A percentile compares a stretch with the other conserved stretches of the same genome.
Conservation (phyloP, 192 early-diverging fungal species). For the Gryganskiella cystojenkinii region DNA sequence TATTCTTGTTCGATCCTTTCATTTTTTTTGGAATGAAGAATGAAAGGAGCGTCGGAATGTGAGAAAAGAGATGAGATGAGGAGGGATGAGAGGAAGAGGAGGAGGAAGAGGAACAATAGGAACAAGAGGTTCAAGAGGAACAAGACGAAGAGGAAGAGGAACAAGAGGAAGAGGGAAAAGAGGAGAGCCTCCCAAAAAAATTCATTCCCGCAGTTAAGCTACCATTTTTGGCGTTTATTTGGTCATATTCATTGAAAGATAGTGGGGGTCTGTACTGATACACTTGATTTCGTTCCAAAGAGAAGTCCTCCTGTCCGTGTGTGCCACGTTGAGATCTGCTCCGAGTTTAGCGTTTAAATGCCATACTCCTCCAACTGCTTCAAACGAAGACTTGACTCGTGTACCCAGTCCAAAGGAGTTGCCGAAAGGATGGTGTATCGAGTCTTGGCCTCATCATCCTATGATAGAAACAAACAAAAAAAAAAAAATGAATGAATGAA, state of each 20-base stretch:
- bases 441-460: slow-evolving; percentile 62
- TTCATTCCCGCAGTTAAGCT: neutral
- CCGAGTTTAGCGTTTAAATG: too few relatives aligned
- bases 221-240: too few relatives aligned
- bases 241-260: neutral
- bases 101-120: slow-evolving; percentile 12
- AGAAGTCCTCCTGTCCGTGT: too few relatives aligned
- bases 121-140: neutral
- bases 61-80: slow-evolving; percentile 13
- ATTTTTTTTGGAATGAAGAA: slow-evolving; percentile 2
- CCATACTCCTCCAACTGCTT: slow-evolving; percentile 37
- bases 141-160: slow-evolving; percentile 1
- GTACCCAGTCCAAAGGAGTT: slow-evolving; percentile 67
- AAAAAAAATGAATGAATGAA: neutral
- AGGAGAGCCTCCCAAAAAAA: neutral
- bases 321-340: too few relatives aligned
- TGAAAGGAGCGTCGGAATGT: too few relatives aligned
- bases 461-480: slow-evolving; percentile 9
- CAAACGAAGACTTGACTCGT: slow-evolving; percentile 55
- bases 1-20: neutral
- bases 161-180: neutral
- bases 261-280: neutral
- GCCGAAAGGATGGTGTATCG: slow-evolving; percentile 60
- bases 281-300: too few relatives aligned
- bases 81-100: too few relatives aligned